Base-by-base conservation (phyloP, 1,139 yeast genomes). In the Saccharomyces hybrid region DNA sequence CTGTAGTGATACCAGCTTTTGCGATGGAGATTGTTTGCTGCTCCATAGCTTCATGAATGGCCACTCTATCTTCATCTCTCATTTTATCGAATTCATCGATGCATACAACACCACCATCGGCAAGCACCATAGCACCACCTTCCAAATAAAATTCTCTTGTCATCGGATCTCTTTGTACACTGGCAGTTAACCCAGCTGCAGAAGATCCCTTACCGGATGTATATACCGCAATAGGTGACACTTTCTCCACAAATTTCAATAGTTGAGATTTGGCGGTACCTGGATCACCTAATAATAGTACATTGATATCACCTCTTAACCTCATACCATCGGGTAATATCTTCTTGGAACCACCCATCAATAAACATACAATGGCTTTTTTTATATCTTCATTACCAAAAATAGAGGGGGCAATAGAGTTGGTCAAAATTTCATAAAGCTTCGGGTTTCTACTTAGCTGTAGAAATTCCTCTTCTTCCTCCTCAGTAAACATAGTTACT, bases 41-140 rank as follows among this genome's bases (percentile, higher is more conserved):
- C 75, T 93, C 99, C 99, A 93, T 93, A 7, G 99, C 99, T 77
- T 93, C 99, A 71, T 93, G 99, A 64, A 93, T 95, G 0, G 99
- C 99, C 42, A 93, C 99, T 70, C 99, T 81, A 72, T 95, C 99
- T 70, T 93, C 99, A 67, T 95, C 99, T 72, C 98, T 80, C 99
- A 93, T 93, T 74, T 93, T 93, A 73, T 93, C 99, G 67, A 93
- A 93, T 77, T 93, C 99, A 76, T 93, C 99, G 67, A 93, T 95
- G 79, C 99, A 93, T 50, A 93, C 98, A 51, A 93, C 97, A 63
- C 99, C 99, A 46, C 99, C 98, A 73, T 93, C 99, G 0, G 99
- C 99, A 55, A 93, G 77, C 20, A 93, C 99, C 98, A 93, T 90
- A 9, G 99, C 99, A 73, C 99, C 99, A 58, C 99, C 99, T 79